A percentile compares a stretch with the other conserved stretches of the same genome.
Evolutionary conservation across 495 filamentous ascomycete genomes (phyloP).

Genomic region (Gamarada debralockiae): DNA sequence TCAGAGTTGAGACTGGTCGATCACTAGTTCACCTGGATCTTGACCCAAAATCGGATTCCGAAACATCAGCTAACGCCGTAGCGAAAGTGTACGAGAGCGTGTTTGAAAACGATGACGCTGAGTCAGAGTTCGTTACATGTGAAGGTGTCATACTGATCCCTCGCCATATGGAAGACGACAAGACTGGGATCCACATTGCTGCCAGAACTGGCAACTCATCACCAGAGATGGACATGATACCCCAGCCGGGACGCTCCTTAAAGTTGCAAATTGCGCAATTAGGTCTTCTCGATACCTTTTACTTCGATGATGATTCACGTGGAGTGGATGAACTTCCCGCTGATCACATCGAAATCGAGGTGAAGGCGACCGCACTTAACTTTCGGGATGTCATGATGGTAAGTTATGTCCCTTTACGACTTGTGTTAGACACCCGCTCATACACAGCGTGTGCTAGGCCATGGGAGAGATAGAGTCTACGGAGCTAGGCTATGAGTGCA

Average conservation of each 20-base stretch:
- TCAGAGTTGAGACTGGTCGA: constrained; percentile 5
- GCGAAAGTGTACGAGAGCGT: not conserved
- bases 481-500: constrained; percentile 46
- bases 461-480: constrained; percentile 42
- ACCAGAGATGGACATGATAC: not conserved
- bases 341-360: constrained; percentile 36
- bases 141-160: constrained; percentile 6
- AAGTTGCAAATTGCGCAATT: constrained; percentile 7
- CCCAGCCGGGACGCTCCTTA: not conserved
- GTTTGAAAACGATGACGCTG: not conserved
- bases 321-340: not conserved
- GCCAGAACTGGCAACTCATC: not conserved
- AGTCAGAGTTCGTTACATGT: constrained; percentile 2
- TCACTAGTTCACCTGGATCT: constrained; percentile 3
- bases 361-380: constrained; percentile 38
- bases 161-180: not conserved
- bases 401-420: no score
- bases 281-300: constrained; percentile 21
- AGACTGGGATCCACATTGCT: not conserved
- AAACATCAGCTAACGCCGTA: not conserved
- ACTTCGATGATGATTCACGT: constrained; percentile 17
- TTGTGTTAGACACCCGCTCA: no score
- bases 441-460: no score
- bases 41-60: not conserved
- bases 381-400: constrained; percentile 46